Base-by-base conservation (phyloP, 2,329 filamentous ascomycete genomes). In the Ophiostoma ips region DNA sequence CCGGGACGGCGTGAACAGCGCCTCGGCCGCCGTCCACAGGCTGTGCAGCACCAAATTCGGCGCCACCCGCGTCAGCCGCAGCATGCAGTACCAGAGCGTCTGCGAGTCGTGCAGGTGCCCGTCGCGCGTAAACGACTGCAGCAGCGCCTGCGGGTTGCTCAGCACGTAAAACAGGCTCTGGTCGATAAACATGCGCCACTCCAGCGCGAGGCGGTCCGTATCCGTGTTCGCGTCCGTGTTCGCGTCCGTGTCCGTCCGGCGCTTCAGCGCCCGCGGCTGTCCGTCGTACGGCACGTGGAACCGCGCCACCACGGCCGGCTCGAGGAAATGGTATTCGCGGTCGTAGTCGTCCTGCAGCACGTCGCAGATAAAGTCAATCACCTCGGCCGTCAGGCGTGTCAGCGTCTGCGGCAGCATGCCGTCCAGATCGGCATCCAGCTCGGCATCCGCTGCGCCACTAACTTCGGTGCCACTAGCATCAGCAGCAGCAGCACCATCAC, bases 131-230 rank as follows among this genome's bases (percentile, higher is more conserved):
- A 84, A 84, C 0, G 79, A 82, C 35, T 63, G 64, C 28, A 81
- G 63, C 9, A 78, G 63, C 5, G 72, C 66, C 13, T 68, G 67
- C 1, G 78, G 75, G 46, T 77, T 71, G 55, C 76, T 78, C 45
- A 84, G 66, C 7, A 81, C 72, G 56, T 75, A 75, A 59, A 83
- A 84, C 7, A 84, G 64, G 46, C 75, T 77, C 58, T 84, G 81
- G 55, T 81, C 74, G 31, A 76, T 70, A 57, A 84, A 84, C 1
- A 69, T 59, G 54, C 71, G 75, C 76, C 79, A 83, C 16, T 45
- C 28, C 9, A 10, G 9, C 8, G n/a, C 43, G 16, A 15, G 28
- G 4, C 16, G 31, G 1, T 61, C 56, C 3, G 63, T 54, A 3
- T 19, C 16, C 9, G 19, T 24, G n/a, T n/a, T n/a, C n/a, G n/a